These are phyloP conservation scores for Penicillium janthinellum DNA, from an alignment of 2,329 filamentous ascomycete genomes.

Conservation along the genomic window DNA sequence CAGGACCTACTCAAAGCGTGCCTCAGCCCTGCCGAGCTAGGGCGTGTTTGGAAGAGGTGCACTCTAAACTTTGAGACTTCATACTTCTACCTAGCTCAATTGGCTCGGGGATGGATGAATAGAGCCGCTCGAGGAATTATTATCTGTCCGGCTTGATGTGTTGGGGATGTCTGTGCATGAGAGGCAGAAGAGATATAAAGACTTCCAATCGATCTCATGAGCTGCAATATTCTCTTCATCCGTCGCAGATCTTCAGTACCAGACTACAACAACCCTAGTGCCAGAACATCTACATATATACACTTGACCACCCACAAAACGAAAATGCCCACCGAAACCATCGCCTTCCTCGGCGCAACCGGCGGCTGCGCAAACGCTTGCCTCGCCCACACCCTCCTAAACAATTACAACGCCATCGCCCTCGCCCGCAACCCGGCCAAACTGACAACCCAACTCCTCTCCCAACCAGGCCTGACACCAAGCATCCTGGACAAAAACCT, in stretches of 20 bases:
- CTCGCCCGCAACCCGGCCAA: conserved; percentile 55
- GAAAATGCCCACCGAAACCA: conserved; percentile 28
- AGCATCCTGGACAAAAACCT: conserved; percentile 44
- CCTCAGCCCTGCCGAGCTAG: not conserved
- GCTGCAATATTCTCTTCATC: not conserved
- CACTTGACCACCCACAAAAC: not conserved
- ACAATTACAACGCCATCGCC: conserved; percentile 48
- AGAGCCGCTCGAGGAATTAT: not conserved
- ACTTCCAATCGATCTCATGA: not conserved
- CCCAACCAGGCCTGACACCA: conserved; percentile 42
- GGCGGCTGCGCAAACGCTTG: conserved; percentile 51
- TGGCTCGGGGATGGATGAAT: not conserved
- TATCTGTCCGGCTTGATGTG: not conserved
- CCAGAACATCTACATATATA: not conserved
- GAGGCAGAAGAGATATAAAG: not conserved
- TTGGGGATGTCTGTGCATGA: not conserved
- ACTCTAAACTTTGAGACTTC: not conserved
- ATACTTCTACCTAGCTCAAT: not conserved
- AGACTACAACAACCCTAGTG: too few relatives aligned
- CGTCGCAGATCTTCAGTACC: too few relatives aligned
- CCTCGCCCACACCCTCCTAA: conserved; percentile 48
- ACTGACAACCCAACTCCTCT: conserved; percentile 45
- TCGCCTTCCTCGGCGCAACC: conserved; percentile 58
- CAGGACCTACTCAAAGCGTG: not conserved
- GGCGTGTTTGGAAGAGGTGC: too few relatives aligned